Percentiles rank a stretch among this genome's conserved stretches.
phyloP scores from a whole-genome alignment of 495 filamentous ascomycete species.

The Hypoxylon perforatum region DNA sequence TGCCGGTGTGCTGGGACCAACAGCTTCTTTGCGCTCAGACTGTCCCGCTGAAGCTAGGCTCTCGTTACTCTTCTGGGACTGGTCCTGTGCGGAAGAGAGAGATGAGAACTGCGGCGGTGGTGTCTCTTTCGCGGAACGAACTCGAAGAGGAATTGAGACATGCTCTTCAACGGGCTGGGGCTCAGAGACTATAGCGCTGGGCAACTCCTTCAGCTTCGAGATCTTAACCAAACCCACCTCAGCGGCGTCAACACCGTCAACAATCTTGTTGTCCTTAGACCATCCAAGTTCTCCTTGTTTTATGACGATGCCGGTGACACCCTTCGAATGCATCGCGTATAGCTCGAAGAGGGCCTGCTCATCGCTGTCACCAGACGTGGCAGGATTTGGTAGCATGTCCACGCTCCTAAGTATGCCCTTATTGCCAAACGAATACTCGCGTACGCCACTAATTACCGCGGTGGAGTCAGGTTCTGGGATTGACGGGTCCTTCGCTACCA shows the following conservation, averaged over 20 bases:
- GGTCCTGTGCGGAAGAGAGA: constrained; percentile 27
- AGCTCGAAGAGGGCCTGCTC: constrained; percentile 83
- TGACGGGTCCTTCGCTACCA: constrained; percentile 75
- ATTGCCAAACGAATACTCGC: constrained; percentile 90
- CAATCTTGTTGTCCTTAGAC: constrained; percentile 84
- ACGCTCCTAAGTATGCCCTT: constrained; percentile 91
- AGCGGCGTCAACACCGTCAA: constrained; percentile 78
- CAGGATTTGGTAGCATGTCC: constrained; percentile 77
- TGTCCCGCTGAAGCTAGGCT: constrained; percentile 20
- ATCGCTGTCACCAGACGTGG: constrained; percentile 63
- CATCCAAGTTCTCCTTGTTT: constrained; percentile 90
- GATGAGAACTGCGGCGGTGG: constrained; percentile 31
- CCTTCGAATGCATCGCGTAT: constrained; percentile 96
- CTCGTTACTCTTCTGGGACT: constrained; percentile 31
- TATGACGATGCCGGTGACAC: constrained; percentile 85
- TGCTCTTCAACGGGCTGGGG: constrained; percentile 39
- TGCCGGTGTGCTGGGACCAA: constrained; percentile 45
- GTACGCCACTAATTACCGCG: constrained; percentile 93
- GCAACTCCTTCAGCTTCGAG: constrained; percentile 54
- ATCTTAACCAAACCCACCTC: constrained; percentile 68
- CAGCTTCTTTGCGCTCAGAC: constrained; percentile 56
- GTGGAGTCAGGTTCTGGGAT: constrained; percentile 90
- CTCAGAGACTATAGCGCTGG: constrained; percentile 47
- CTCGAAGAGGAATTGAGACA: constrained; percentile 48
- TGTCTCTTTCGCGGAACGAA: constrained; percentile 52